These are phyloP conservation scores for Mycosphaerella arachidis DNA, from an alignment of 2,329 filamentous ascomycete species.

Conservation along the genomic window DNA sequence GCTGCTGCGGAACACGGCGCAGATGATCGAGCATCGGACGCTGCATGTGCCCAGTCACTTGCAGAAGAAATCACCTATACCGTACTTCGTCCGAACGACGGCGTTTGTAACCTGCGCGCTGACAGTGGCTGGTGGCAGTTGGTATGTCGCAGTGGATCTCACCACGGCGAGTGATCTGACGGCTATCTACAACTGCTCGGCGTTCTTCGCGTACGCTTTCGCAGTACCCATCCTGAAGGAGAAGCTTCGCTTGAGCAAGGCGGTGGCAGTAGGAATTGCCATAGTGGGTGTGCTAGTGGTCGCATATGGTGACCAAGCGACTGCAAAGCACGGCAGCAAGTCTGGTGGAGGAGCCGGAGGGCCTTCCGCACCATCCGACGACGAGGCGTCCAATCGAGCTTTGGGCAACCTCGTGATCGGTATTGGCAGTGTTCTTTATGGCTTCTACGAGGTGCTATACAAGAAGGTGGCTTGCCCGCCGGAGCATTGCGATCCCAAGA, in stretches of 20 bases:
- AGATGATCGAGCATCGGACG: slow-evolving; percentile 81
- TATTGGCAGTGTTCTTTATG: slow-evolving; percentile 84
- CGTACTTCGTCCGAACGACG: slow-evolving; percentile 75
- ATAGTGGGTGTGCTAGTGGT: slow-evolving; percentile 90
- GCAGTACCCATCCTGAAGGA: slow-evolving; percentile 86
- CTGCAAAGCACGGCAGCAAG: slow-evolving; percentile 50
- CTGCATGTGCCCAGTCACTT: slow-evolving; percentile 57
- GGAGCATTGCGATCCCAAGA: slow-evolving; percentile 74
- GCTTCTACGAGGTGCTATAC: slow-evolving; percentile 95
- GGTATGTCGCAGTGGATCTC: slow-evolving; percentile 92
- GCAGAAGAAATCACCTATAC: slow-evolving; percentile 51
- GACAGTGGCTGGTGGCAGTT: slow-evolving; percentile 85
- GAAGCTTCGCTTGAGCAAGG: slow-evolving; percentile 77
- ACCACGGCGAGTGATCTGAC: slow-evolving; percentile 92
- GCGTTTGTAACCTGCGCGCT: slow-evolving; percentile 78
- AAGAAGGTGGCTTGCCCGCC: slow-evolving; percentile 91
- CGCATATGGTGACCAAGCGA: slow-evolving; percentile 72
- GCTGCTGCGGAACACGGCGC: slow-evolving; percentile 61
- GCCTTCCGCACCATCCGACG: slow-evolving; percentile 40
- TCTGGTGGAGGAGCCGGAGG: slow-evolving; percentile 52
- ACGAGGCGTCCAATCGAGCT: slow-evolving; percentile 63
- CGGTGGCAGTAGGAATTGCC: slow-evolving; percentile 78
- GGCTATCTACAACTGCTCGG: slow-evolving; percentile 98
- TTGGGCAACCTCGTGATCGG: slow-evolving; percentile 91
- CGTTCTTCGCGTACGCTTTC: slow-evolving; percentile 97